phyloP scores from a whole-genome alignment of 805 yeast genomes.

The Barnettozyma sp. region DNA sequence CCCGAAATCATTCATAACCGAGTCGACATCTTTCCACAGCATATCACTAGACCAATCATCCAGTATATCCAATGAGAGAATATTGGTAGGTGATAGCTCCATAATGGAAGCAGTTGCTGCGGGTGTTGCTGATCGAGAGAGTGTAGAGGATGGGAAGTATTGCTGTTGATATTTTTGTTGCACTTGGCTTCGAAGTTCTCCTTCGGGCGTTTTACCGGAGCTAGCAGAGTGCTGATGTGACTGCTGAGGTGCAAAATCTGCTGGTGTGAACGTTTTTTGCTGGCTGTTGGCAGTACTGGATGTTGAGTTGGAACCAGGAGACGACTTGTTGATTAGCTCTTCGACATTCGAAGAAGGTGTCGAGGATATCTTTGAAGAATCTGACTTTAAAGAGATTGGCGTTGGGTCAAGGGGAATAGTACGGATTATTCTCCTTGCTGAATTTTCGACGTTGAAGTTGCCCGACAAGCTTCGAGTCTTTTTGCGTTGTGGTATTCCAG shows the following conservation, averaged over 20 bases:
- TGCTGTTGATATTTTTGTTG: slow-evolving; percentile 4
- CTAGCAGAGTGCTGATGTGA: too few species aligned
- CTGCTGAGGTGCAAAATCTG: too few species aligned
- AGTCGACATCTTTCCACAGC: slow-evolving; percentile 71
- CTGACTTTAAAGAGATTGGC: slow-evolving; percentile 42
- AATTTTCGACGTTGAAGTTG: slow-evolving; percentile 56
- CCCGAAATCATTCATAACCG: slow-evolving; percentile 89
- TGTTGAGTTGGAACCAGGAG: slow-evolving; percentile 13
- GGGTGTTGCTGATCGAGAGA: background rate
- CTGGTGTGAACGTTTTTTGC: too few species aligned
- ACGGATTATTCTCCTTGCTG: slow-evolving; percentile 66
- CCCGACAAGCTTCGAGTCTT: slow-evolving; percentile 46
- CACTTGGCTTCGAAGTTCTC: slow-evolving; percentile 3
- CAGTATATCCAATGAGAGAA: slow-evolving; percentile 28
- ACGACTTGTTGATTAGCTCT: slow-evolving; percentile 18
- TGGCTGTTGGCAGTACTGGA: background rate
- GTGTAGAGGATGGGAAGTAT: background rate
- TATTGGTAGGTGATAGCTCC: slow-evolving; percentile 20
- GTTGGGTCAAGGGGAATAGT: slow-evolving; percentile 81
- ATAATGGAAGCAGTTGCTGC: too few species aligned
- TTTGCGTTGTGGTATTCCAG: slow-evolving; percentile 28
- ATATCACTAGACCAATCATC: slow-evolving; percentile 39
- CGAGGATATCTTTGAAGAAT: slow-evolving; percentile 13
- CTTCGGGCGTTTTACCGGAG: slow-evolving; percentile 7
- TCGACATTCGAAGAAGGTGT: slow-evolving; percentile 14